Conservation (phyloP, 2,329 filamentous ascomycete species). For the Botrytis cinerea region DNA sequence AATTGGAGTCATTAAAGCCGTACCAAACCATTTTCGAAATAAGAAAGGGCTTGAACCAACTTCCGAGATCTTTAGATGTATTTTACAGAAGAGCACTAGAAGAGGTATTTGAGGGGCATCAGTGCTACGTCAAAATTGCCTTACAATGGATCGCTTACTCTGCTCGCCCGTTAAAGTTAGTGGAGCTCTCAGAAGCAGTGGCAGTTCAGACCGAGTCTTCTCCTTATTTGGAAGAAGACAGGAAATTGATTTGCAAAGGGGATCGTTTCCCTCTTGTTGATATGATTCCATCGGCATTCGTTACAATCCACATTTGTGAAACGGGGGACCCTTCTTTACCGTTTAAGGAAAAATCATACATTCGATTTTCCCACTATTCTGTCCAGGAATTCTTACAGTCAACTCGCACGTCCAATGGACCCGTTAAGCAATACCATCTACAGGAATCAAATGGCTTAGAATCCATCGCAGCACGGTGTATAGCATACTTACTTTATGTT, state of each 20-base stretch:
- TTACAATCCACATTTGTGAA: not conserved
- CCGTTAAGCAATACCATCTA: not conserved
- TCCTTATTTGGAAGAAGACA: not conserved
- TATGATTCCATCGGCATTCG: not conserved
- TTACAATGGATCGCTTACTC: conserved; percentile 36
- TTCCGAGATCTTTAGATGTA: conserved; percentile 26
- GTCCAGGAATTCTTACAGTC: not conserved
- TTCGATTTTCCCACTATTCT: not conserved
- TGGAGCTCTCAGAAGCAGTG: conserved; percentile 19
- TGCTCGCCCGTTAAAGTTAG: not conserved
- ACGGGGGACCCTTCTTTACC: fast-evolving
- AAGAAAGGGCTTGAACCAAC: not conserved
- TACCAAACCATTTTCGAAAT: not conserved
- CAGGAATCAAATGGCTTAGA: fast-evolving
- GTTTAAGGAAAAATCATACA: fast-evolving
- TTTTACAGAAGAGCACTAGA: conserved; percentile 26
- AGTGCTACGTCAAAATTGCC: conserved; percentile 21
- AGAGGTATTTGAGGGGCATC: conserved; percentile 15
- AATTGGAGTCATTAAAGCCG: conserved; percentile 24
- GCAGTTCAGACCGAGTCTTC: not conserved
- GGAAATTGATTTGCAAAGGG: not conserved
- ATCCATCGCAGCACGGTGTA: not conserved
- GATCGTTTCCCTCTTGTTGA: not conserved
- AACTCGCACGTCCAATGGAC: not conserved
- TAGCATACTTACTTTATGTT: not conserved